phyloP scores from a whole-genome alignment of 495 filamentous ascomycete genomes.

The Oleoguttula mirabilis region DNA sequence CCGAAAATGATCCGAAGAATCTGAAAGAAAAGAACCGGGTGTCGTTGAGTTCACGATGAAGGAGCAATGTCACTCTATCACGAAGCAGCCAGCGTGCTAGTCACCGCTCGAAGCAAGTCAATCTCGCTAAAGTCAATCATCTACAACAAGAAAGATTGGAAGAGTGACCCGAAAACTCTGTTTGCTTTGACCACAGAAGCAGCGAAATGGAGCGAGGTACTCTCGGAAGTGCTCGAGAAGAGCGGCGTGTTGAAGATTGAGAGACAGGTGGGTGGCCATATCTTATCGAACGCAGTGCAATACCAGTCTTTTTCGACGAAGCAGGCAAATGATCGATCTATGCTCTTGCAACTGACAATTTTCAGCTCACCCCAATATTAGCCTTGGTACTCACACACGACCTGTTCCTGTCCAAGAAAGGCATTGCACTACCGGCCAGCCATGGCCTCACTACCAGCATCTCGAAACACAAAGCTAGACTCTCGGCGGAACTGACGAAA shows the following conservation, averaged over 20 bases:
- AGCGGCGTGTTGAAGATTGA: slow-evolving; percentile 39
- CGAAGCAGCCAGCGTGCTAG: slow-evolving; percentile 67
- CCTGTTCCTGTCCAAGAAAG: slow-evolving; percentile 63
- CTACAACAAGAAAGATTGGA: slow-evolving; percentile 56
- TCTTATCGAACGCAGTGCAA: not conserved
- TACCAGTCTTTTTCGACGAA: not conserved
- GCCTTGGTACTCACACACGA: slow-evolving; percentile 80
- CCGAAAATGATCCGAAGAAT: too few species aligned
- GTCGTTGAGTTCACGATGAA: too few species aligned
- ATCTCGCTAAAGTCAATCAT: slow-evolving; percentile 76
- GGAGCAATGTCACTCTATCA: slow-evolving; percentile 99
- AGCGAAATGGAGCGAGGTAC: slow-evolving; percentile 74
- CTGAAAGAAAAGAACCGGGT: too few species aligned
- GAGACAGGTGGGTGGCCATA: slow-evolving; percentile 58
- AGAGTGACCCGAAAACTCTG: slow-evolving; percentile 66
- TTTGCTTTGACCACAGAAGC: slow-evolving; percentile 78
- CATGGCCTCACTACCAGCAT: slow-evolving; percentile 68
- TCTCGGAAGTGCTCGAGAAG: slow-evolving; percentile 63
- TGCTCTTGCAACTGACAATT: slow-evolving; percentile 38
- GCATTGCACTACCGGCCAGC: slow-evolving; percentile 61
- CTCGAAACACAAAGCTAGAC: slow-evolving; percentile 65
- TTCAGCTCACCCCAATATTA: slow-evolving; percentile 66
- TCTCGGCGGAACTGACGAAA: slow-evolving; percentile 70
- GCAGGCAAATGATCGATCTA: too few species aligned
- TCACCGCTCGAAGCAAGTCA: slow-evolving; percentile 43